Base-by-base conservation (phyloP, 495 filamentous ascomycete species). In the Oidiodendron maius region DNA sequence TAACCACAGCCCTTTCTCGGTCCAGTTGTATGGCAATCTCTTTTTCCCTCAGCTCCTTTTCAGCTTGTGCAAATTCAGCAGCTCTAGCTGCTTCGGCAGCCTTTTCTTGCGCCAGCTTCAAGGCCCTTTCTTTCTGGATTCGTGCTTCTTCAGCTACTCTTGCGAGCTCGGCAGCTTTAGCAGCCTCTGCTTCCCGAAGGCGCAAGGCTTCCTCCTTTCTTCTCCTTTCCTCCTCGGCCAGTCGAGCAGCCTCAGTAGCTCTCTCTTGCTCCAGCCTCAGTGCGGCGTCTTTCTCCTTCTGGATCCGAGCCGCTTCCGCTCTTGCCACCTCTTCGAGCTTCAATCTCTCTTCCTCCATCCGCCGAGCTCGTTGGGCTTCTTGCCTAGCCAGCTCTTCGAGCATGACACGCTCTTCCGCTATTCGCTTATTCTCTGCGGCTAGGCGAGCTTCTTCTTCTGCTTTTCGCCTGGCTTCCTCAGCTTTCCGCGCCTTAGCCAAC, bases 391-490 rank as follows among this genome's bases (percentile, higher is more conserved):
- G 6, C n/a, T 48, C 45, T 26, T 23, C 34, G 4, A 21, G 34
- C n/a, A 23, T 12, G 13, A 15, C 28, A 20, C 21, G 3, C 3
- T 47, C 44, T 20, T 35, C 30, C 1, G 30, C 44, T 23, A 10
- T 23, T 23, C 34, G 22, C 39, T 26, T 32, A 4, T 16, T 36
- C 32, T 36, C 11, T 2, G 38, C 28, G 16, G 46, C 23, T 30
- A 38, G 46, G 41, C 26, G 50, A 46, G 53, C 60, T 41, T 61
- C 62, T 43, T 63, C 63, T 9, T 52, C 58, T 43, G 64, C 59
- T 24, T 61, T 57, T 35, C 59, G 55, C 32, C 61, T 53, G 3
- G 40, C 55, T 20, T 53, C 55, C 25, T 53, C 47, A 3, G 25
- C 51, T 38, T 40, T 48, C 42, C 40, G 26, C 8, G 21, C 35